Conservation (phyloP, 208 protist genomes). For the Wallacemonas sp. region DNA sequence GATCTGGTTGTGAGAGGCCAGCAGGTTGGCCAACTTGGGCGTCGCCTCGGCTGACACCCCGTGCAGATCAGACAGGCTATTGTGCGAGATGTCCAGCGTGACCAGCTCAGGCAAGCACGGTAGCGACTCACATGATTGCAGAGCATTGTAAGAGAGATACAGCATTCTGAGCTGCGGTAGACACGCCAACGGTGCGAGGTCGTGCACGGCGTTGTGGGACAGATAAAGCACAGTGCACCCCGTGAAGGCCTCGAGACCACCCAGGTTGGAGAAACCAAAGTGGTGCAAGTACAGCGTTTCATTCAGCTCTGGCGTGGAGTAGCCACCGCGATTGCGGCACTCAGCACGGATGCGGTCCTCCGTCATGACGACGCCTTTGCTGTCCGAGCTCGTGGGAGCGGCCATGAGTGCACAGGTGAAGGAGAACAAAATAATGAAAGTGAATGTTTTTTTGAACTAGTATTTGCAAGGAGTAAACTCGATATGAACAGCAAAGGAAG, state of each 20-base stretch:
- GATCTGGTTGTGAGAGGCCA: slow-evolving; percentile 51
- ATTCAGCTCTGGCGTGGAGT: slow-evolving; percentile 91
- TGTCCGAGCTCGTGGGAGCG: not conserved
- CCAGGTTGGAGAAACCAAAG: slow-evolving; percentile 72
- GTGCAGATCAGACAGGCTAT: slow-evolving; percentile 47
- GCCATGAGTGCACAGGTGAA: too few relatives aligned
- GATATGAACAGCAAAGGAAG: too few relatives aligned
- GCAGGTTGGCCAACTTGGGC: slow-evolving; percentile 53
- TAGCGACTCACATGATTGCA: slow-evolving; percentile 64
- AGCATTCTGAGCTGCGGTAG: slow-evolving; percentile 68
- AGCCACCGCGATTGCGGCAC: slow-evolving; percentile 74
- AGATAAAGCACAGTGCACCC: slow-evolving; percentile 89
- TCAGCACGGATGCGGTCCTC: slow-evolving; percentile 49
- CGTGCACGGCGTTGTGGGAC: slow-evolving; percentile 86
- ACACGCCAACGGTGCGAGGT: slow-evolving; percentile 69
- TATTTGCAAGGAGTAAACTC: too few relatives aligned
- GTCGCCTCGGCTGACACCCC: slow-evolving; percentile 35
- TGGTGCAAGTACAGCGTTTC: slow-evolving; percentile 94
- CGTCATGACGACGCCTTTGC: slow-evolving; percentile 39
- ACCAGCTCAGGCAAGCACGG: slow-evolving; percentile 59
- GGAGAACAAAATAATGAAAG: too few relatives aligned
- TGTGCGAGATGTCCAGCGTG: slow-evolving; percentile 88
- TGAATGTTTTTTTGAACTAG: too few relatives aligned
- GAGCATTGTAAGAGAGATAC: slow-evolving; percentile 87
- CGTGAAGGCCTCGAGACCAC: slow-evolving; percentile 69